These are phyloP conservation scores for Penicillium angulare DNA, from an alignment of 495 filamentous ascomycete genomes.

Conservation along the genomic window DNA sequence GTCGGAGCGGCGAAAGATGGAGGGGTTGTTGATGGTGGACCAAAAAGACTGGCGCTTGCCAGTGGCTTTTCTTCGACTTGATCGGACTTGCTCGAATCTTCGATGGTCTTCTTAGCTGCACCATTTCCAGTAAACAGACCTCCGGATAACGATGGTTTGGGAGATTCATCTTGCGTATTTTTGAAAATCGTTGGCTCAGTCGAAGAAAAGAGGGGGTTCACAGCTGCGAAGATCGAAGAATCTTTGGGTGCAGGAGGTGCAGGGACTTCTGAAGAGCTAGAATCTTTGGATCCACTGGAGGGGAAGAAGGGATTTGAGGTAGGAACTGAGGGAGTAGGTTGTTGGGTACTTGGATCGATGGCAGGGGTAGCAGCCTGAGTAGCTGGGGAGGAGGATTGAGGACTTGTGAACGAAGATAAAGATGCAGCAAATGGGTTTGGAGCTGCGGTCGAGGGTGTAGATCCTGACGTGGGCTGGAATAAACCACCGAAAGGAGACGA, in stretches of 20 bases:
- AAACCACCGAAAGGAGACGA: neutral
- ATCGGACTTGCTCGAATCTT: neutral
- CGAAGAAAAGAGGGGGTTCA: no score
- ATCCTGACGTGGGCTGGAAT: neutral
- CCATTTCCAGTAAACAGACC: neutral
- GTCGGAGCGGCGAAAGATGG: neutral
- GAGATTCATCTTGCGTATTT: no score
- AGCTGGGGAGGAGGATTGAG: neutral
- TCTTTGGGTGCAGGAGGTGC: neutral
- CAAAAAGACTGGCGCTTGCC: constrained; percentile 9
- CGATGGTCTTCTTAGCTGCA: neutral
- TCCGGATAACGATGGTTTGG: neutral
- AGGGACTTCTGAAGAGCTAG: neutral
- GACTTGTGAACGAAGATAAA: constrained; percentile 5
- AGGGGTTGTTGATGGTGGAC: constrained; percentile 1
- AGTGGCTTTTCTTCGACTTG: constrained; percentile 4
- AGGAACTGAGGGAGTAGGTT: neutral
- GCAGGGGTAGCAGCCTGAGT: neutral
- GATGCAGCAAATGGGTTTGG: constrained; percentile 17
- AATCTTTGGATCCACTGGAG: neutral
- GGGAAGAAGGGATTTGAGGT: constrained; percentile 1
- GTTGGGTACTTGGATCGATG: neutral
- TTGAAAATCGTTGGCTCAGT: no score
- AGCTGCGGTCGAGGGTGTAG: neutral
- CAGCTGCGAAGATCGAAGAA: no score